These are phyloP conservation scores for Trametes versicolor DNA, from an alignment of 1,284 basidiomycete genomes.

Conservation along the genomic window DNA sequence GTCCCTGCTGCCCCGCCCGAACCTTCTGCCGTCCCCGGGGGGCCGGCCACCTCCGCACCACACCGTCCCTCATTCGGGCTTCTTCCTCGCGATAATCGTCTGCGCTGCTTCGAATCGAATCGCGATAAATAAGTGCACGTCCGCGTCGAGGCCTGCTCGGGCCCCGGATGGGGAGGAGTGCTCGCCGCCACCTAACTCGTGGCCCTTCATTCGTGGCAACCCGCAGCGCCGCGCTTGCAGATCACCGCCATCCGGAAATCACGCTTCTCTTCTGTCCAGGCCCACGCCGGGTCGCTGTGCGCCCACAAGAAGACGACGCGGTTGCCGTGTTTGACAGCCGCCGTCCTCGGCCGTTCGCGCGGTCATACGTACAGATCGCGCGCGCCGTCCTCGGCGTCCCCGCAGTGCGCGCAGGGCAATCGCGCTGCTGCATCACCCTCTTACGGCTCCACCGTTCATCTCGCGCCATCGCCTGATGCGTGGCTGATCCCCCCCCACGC, in stretches of 20 bases:
- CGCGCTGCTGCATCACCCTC: conserved; percentile 24
- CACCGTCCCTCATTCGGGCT: conserved; percentile 17
- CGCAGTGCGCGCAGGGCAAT: conserved; percentile 23
- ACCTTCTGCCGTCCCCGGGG: conserved; percentile 28
- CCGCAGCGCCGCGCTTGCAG: conserved; percentile 25
- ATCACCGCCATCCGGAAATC: conserved; percentile 29
- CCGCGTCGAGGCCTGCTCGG: not conserved
- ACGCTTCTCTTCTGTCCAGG: conserved; percentile 17
- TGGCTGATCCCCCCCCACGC: conserved; percentile 24
- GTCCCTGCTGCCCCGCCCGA: conserved; percentile 29
- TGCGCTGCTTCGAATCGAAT: conserved; percentile 18
- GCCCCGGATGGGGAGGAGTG: conserved; percentile 10
- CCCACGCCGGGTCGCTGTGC: conserved; percentile 9
- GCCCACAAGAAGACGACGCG: conserved; percentile 11
- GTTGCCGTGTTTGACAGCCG: conserved; percentile 5
- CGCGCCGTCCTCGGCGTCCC: conserved; percentile 21
- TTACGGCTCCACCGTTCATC: conserved; percentile 31
- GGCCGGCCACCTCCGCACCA: conserved; percentile 19
- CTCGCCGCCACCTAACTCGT: conserved; percentile 26
- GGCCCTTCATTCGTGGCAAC: conserved; percentile 23
- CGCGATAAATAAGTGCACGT: conserved; percentile 27
- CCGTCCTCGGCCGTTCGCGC: conserved; percentile 17
- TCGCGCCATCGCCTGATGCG: conserved; percentile 29
- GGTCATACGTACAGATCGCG: conserved; percentile 16
- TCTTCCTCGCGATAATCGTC: conserved; percentile 34